Conservation (phyloP, 257 asterid species). For the Fraxinus anomala region DNA sequence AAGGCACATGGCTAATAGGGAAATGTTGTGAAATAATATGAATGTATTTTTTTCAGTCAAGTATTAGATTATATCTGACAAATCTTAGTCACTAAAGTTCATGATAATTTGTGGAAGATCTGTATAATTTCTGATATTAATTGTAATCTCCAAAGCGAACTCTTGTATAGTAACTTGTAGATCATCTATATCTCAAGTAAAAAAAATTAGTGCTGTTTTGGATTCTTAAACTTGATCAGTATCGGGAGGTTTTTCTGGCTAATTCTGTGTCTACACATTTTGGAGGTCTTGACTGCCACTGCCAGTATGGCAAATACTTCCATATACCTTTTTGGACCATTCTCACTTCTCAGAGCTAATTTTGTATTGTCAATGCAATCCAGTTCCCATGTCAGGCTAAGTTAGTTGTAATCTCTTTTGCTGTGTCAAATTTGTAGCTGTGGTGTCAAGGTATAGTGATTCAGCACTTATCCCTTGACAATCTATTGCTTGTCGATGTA, state of each 20-base stretch:
- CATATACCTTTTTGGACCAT: not conserved
- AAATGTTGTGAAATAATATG: slow-evolving; percentile 7
- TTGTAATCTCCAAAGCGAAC: not conserved
- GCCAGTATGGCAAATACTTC: not conserved
- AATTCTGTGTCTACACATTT: not conserved
- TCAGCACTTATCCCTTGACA: slow-evolving; percentile 2
- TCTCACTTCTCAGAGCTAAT: not conserved
- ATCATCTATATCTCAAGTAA: not conserved
- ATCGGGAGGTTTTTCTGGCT: not conserved
- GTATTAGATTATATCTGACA: not conserved
- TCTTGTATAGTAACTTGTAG: not conserved
- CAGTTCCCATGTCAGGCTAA: not conserved
- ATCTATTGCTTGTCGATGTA: not conserved
- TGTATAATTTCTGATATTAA: not conserved
- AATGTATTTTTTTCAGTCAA: not conserved
- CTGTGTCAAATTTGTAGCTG: not conserved
- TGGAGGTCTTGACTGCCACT: not conserved
- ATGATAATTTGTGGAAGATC: slow-evolving; percentile 9
- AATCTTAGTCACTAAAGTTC: not conserved
- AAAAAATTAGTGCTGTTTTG: not conserved
- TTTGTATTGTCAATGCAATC: not conserved
- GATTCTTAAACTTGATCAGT: not conserved
- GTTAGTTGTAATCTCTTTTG: not conserved
- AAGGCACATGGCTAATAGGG: not conserved
- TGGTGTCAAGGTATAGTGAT: slow-evolving; percentile 3